These are phyloP conservation scores for Discostella stelligera DNA, from an alignment of 352 stramenopile genomes.

Conservation along the genomic window DNA sequence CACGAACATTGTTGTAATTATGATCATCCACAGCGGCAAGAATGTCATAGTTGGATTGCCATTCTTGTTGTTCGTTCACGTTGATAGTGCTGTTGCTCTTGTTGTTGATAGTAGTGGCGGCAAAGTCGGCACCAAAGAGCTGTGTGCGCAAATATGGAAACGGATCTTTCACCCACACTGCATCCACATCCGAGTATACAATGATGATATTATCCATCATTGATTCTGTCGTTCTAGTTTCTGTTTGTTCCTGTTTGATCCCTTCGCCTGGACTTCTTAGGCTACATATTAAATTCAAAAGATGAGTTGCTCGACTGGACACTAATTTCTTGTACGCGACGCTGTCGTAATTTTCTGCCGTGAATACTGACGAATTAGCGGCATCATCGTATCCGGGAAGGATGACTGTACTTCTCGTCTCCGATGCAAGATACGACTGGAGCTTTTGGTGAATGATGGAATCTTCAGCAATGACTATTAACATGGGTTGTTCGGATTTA, in stretches of 20 bases:
- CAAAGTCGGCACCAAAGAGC: conserved; percentile 6
- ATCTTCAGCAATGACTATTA: conserved; percentile 35
- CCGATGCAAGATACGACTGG: neutral
- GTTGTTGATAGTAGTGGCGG: neutral
- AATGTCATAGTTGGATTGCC: conserved; percentile 20
- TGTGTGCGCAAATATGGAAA: conserved; percentile 21
- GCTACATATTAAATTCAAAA: conserved; percentile 42
- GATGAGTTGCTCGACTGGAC: conserved; percentile 30
- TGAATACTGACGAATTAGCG: neutral
- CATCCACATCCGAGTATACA: conserved; percentile 39
- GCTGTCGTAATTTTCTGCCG: conserved; percentile 33
- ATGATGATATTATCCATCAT: conserved; percentile 14
- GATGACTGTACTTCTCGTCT: neutral
- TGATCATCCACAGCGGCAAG: conserved; percentile 30
- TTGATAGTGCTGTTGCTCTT: neutral
- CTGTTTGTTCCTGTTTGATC: neutral
- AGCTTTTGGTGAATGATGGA: conserved; percentile 12
- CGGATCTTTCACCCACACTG: conserved; percentile 35
- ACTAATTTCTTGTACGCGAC: conserved; percentile 34
- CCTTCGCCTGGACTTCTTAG: neutral
- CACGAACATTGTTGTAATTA: conserved; percentile 12
- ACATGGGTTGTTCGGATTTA: neutral
- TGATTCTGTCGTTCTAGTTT: neutral
- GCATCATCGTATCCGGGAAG: conserved; percentile 9
- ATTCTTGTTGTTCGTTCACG: neutral